Conservation (phyloP, 1,284 basidiomycete species). For the Cryptococcus sp. region DNA sequence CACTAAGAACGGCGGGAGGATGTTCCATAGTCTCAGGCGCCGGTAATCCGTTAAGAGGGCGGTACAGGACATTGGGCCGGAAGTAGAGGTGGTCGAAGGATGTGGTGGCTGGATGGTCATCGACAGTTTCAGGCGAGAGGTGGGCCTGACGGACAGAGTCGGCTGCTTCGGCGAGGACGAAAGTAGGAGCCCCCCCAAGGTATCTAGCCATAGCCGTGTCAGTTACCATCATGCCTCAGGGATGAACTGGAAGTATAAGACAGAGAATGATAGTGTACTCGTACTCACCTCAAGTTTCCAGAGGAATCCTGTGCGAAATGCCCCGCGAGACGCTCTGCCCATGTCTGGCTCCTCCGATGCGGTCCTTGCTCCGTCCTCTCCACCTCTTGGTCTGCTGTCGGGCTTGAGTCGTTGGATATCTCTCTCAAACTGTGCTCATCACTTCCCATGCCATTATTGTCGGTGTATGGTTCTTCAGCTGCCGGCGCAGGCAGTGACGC, state of each 20-base stretch:
- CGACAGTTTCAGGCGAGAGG: not conserved
- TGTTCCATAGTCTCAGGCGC: constrained; percentile 5
- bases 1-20: constrained; percentile 2
- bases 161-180: constrained; percentile 14
- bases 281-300: constrained; percentile 6
- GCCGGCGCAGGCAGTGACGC: too few relatives aligned
- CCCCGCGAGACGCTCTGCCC: constrained; percentile 13
- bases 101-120: not conserved
- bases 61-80: constrained; percentile 11
- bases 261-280: too few relatives aligned
- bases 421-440: too few relatives aligned
- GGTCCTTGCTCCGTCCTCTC: not conserved
- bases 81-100: constrained; percentile 16
- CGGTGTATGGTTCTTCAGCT: too few relatives aligned
- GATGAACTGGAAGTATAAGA: too few relatives aligned
- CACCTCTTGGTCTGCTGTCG: not conserved
- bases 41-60: constrained; percentile 4
- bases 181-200: constrained; percentile 12
- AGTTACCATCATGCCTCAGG: too few relatives aligned
- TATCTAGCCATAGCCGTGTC: constrained; percentile 2
- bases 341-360: constrained; percentile 3
- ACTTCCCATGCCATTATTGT: too few relatives aligned
- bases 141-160: constrained; percentile 9
- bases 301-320: constrained; percentile 10
- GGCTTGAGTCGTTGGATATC: too few relatives aligned